Evolutionary conservation across 2,329 filamentous ascomycete species (phyloP), one percentile per base, ranked within the genome.

Genomic region (Penicillium sp.): DNA sequence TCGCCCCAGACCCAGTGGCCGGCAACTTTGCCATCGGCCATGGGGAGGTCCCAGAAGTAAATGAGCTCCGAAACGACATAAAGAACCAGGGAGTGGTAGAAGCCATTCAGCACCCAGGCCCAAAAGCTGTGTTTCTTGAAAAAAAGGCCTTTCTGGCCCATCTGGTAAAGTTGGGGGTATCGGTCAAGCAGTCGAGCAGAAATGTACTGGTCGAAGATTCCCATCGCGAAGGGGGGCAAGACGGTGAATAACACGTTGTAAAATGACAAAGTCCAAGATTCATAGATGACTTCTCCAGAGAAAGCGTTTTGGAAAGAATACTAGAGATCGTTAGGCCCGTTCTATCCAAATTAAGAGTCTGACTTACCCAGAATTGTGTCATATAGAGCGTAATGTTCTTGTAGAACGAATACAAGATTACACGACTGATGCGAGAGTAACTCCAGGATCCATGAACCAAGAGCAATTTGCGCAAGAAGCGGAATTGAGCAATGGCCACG

Each of bases 221-320:
- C 92, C 59, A 98, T 82, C 1, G 87, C 90, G 43, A 98, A 82
- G 1, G 92, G 92, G 11, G 92, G 92, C 12, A 95, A 72, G 13
- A 94, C 84, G 0, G 92, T 98, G 70, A 94, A 98, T 63, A 98
- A 84, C 63, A 98, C 88, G 71, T 98, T 98, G 75, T 95, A 98
- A 70, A 96, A 94, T 6, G 90, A 95, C n/a, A 98, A 72, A 0
- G 89, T 95, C 93, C 93, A 98, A 7, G 92, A 96, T 68, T 98
- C 92, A 75, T 89, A 96, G 60, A 98, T 96, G 60, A 96, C 87
- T 62, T 95, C 84, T 35, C 92, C 92, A 1, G 90, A 96, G 66
- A 96, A 98, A 50, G 86, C 85, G 64, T 98, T 98, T 76, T 95
- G 88, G 72, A 98, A 98, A 0, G 88, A 86, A 67, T 92, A 96